Base-by-base conservation (phyloP, 2,329 filamentous ascomycete genomes). In the Beauveria varroae region DNA sequence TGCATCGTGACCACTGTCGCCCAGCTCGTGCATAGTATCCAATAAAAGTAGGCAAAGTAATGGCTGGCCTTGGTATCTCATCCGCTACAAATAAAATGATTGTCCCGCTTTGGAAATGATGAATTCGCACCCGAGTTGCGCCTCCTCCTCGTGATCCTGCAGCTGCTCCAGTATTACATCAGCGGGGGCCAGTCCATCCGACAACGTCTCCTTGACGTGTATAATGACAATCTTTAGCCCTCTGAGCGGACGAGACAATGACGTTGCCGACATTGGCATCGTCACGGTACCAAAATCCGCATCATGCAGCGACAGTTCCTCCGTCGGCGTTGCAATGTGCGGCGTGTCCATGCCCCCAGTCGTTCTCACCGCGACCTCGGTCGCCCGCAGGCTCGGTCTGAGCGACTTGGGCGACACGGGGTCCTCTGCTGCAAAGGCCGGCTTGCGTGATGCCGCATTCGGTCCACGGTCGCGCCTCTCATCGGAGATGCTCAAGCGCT, bases 141-240 rank as follows among this genome's bases (percentile, higher is more conserved):
- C 81, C 14, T 84, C 83, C 58, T 79, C 75, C 63, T 93, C 90
- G 63, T 90, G 80, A 28, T 85, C 84, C 20, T 75, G 71, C 55
- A 98, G 74, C 71, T 97, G 85, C 63, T 78, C 70, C 24, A 95
- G 68, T 41, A 98, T 96, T 2, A 75, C 81, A 3, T 90, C 85
- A 0, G 75, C 41, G 79, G 82, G 2, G 82, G 85, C 53, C 76
- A 84, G 84, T 0, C 86, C 90, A 70, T 96, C 92, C 9, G 81
- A 78, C 60, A 97, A 76, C 24, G 83, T 88, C 65, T 98, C 93
- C 72, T 99, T 99, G 69, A 98, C 84, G 71, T 99, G 95, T 43
- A 98, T 98, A 60, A 98, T 85, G 55, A 97, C 86, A 1, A 99
- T 79, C 64, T 86, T 89, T 30, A 98, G 71, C 0, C 91, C 92